Conservation (phyloP, 108 stramenopile genomes). For the Fragilaria crotonensis region DNA sequence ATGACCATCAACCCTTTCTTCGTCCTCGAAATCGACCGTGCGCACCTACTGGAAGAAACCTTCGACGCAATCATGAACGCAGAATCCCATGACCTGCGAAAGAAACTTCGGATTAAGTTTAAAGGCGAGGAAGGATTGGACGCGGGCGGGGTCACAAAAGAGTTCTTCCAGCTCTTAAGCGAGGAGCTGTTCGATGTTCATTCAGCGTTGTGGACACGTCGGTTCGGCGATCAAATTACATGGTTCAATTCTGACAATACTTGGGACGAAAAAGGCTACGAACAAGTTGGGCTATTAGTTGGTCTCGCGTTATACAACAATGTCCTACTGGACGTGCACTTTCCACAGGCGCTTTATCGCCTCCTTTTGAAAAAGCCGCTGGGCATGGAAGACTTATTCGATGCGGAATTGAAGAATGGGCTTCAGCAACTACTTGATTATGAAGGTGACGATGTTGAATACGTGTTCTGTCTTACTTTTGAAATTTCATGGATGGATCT, state of each 20-base stretch:
- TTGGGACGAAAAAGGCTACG: slow-evolving; percentile 76
- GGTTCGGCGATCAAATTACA: slow-evolving; percentile 51
- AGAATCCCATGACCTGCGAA: slow-evolving; percentile 53
- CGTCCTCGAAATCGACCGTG: slow-evolving; percentile 60
- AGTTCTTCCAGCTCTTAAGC: slow-evolving; percentile 88
- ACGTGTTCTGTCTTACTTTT: slow-evolving; percentile 75
- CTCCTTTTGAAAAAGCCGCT: slow-evolving; percentile 69
- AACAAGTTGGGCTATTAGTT: slow-evolving; percentile 77
- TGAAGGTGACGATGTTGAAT: slow-evolving; percentile 79
- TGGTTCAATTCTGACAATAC: slow-evolving; percentile 87
- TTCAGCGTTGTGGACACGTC: slow-evolving; percentile 81
- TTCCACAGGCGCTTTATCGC: slow-evolving; percentile 82
- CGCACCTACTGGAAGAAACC: slow-evolving; percentile 58
- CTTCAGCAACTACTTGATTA: slow-evolving; percentile 79
- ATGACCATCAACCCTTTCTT: slow-evolving; percentile 54
- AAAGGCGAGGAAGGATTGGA: slow-evolving; percentile 92
- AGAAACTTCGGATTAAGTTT: slow-evolving; percentile 70
- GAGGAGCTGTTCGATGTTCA: slow-evolving; percentile 78
- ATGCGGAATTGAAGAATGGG: slow-evolving; percentile 67
- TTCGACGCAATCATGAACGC: slow-evolving; percentile 48
- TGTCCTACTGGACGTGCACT: slow-evolving; percentile 82
- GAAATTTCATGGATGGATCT: slow-evolving; percentile 68
- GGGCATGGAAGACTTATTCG: slow-evolving; percentile 81
- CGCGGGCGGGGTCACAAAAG: slow-evolving; percentile 92
- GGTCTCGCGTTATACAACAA: slow-evolving; percentile 89